A percentile compares a stretch with the other conserved stretches of the same genome.
Evolutionary conservation across 495 filamentous ascomycete species (phyloP).

Genomic region (Melanomma pulvis-pyrius): DNA sequence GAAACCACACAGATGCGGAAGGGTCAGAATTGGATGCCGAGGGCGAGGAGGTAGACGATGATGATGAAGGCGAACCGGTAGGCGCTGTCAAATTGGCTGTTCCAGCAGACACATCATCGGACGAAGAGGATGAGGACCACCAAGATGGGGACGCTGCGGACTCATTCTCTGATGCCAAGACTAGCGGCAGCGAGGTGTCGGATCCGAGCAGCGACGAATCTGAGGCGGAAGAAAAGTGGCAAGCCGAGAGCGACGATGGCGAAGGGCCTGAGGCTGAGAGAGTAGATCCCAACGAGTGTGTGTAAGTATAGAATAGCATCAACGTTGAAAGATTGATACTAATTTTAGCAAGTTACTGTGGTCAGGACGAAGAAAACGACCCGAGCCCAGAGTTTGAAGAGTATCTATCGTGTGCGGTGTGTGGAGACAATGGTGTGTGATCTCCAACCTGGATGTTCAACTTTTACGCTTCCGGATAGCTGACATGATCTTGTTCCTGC

Average conservation of each 20-base stretch:
- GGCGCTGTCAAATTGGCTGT: slow-evolving; percentile 69
- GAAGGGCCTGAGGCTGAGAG: slow-evolving; percentile 71
- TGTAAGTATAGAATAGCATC: slow-evolving; percentile 55
- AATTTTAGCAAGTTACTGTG: slow-evolving; percentile 63
- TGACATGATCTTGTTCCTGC: slow-evolving; percentile 48
- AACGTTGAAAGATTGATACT: background rate
- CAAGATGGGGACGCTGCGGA: slow-evolving; percentile 33
- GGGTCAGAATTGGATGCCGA: slow-evolving; percentile 47
- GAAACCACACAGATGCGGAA: slow-evolving; percentile 46
- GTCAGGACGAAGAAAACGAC: slow-evolving; percentile 81
- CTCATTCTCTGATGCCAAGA: slow-evolving; percentile 36
- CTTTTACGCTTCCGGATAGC: slow-evolving; percentile 37
- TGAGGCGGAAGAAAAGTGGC: slow-evolving; percentile 70
- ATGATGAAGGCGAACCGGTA: slow-evolving; percentile 63
- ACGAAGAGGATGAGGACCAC: slow-evolving; percentile 38
- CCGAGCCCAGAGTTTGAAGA: slow-evolving; percentile 86
- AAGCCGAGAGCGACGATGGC: slow-evolving; percentile 61
- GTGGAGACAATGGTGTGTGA: slow-evolving; percentile 79
- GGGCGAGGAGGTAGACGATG: slow-evolving; percentile 47
- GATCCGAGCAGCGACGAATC: slow-evolving; percentile 66
- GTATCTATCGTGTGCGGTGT: slow-evolving; percentile 76
- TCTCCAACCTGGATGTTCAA: slow-evolving; percentile 36
- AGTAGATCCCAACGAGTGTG: slow-evolving; percentile 63
- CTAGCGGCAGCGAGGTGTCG: slow-evolving; percentile 46
- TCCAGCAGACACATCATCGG: slow-evolving; percentile 15